Evolutionary conservation across 1,284 basidiomycete species (phyloP).

Genomic region (Schizophyllum commune): DNA sequence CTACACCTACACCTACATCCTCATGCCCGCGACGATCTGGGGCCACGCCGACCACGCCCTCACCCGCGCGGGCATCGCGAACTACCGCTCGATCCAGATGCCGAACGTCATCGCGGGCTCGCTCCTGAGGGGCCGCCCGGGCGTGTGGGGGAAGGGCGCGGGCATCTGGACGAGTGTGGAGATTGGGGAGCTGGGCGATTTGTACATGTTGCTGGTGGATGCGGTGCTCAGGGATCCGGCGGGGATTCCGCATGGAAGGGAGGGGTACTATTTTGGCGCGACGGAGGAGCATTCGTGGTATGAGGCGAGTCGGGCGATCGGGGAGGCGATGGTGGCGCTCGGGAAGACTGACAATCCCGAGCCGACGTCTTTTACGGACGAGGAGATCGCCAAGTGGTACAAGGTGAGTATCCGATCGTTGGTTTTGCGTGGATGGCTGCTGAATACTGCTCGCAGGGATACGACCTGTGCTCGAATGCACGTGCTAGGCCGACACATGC

Average conservation of each 20-base stretch:
- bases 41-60: conserved; percentile 23
- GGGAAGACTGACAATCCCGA: conserved; percentile 10
- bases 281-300: conserved; percentile 22
- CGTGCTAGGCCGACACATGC: conserved; percentile 6
- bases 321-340: conserved; percentile 20
- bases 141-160: conserved; percentile 8
- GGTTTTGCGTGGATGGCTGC: background rate
- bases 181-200: conserved; percentile 23
- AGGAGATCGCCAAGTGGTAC: conserved; percentile 17
- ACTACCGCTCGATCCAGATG: conserved; percentile 22
- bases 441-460: background rate
- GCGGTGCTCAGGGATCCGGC: conserved; percentile 7
- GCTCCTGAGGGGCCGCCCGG: conserved; percentile 8
- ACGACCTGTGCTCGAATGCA: conserved; percentile 9
- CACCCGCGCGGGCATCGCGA: conserved; percentile 21
- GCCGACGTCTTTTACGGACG: conserved; percentile 20
- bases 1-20: conserved; percentile 22
- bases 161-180: conserved; percentile 25
- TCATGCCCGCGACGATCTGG: conserved; percentile 25
- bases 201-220: conserved; percentile 12
- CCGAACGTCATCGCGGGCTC: conserved; percentile 19
- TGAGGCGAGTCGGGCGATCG: conserved; percentile 21
- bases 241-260: conserved; percentile 19
- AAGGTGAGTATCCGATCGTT: background rate
- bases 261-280: conserved; percentile 28